Base-by-base conservation (phyloP, 306 rosid genomes). In the Macrotyloma uniflorum region DNA sequence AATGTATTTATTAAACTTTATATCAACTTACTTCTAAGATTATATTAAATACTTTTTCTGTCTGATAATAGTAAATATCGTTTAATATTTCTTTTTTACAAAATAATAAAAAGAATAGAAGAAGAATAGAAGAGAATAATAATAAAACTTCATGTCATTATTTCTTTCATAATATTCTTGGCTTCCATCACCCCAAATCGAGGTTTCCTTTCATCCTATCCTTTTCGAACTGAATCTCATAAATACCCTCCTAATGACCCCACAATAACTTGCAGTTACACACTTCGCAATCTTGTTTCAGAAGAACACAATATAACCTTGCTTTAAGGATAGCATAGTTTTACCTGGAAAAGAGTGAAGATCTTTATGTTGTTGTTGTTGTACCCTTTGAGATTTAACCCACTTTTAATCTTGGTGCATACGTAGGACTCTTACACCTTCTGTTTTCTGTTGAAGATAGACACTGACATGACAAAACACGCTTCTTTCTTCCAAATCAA, bases 391-490 rank as follows among this genome's bases (percentile, higher is more conserved):
- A 42, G 16, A 28, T 15, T 28, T 61, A 30, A 66, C 54, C 35
- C 72, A 22, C 30, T 12, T 38, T 20, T 7, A 20, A 40, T 19
- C 51, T 15, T 67, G 4, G 20, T 42, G 20, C 54, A 23, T 67
- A 43, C 72, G 36, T 67, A 67, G 6, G 6, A 66, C 6, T 66
- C 8, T 64, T 5, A 15, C 9, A 1, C 57, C 42, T 47, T 69
- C 74, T 8, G 74, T 47, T 69, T 67, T 68, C 73, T 68, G 83
- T 71, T 72, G 32, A 2, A 9, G 43, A 38, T 4, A 40, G 58
- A 33, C 62, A 1, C 55, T 54, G 26, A 70, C 67, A 49, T 14
- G 19, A 68, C 68, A 26, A 9, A 24, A 50, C 61, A 70, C 28
- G 53, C 67, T 75, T 68, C 64, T 57, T 38, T 42, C 28, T 53